Evolutionary conservation across 208 protist genomes (phyloP), one percentile per base, ranked within the genome.

Genomic region (Porcisia deanei): DNA sequence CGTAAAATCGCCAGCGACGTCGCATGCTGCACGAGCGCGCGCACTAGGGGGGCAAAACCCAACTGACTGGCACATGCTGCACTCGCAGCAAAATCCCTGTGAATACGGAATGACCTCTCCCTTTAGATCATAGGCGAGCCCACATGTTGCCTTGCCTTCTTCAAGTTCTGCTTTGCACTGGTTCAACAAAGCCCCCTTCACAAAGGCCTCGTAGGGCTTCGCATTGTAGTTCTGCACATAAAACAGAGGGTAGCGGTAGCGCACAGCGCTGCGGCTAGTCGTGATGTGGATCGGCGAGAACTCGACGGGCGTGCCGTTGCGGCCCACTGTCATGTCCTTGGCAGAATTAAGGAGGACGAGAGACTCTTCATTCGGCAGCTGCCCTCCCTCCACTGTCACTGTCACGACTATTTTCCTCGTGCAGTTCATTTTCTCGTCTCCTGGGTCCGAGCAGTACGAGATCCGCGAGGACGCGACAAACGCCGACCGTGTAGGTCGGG

Each of bases 11-110:
- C 78, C 73, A 57, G 95, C 88, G 30, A 95, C 14, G 73, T 86
- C 90, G 85, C 94, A 97, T 43, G 73, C 76, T 20, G 75, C 63
- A 58, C 77, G 77, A 20, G 88, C 85, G n/a, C 94, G 87, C 41
- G 84, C 78, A 59, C 82, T 76, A n/a, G 80, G 47, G 58, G 49
- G 22, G 81, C 94, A 97, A 37, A 96, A 60, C 20, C 91, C 89
- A 43, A 91, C 61, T 20, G 87, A 73, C 55, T 87, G 73, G 64
- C 94, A 97, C 47, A 87, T 54, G 60, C 85, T 85, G 76, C 94
- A 97, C 54, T 77, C 74, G 73, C 94, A 97, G 84, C 94, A 97
- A 79, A 95, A 97, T 43, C 94, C 94, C 66, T 95, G 83, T 53
- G 91, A 96, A 83, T 90, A 91, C 30, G 84, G 88, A 75, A 97